These are phyloP conservation scores for Chalciporus sp. DNA, from an alignment of 1,284 basidiomycete genomes.

Conservation along the genomic window DNA sequence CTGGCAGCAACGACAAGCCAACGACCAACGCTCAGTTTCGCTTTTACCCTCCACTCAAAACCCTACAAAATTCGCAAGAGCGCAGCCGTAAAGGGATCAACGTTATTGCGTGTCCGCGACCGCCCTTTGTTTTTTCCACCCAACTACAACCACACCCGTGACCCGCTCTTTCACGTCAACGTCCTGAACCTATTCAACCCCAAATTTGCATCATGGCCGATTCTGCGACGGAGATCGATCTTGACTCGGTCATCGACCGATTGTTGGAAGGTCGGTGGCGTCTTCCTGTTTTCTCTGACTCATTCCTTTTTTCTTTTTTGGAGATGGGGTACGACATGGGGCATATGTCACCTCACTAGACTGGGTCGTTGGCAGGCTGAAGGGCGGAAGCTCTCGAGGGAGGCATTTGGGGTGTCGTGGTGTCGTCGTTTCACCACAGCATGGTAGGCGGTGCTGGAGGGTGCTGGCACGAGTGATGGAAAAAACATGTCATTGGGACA, in stretches of 20 bases:
- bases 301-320: conserved; percentile 20
- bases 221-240: conserved; percentile 85
- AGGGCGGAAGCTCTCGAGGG: neutral
- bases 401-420: conserved; percentile 11
- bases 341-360: conserved; percentile 3
- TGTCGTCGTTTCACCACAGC: conserved; percentile 5
- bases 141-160: conserved; percentile 17
- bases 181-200: conserved; percentile 12
- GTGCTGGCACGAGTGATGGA: conserved; percentile 7
- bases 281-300: conserved; percentile 29
- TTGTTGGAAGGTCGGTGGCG: conserved; percentile 87
- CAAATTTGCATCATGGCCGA: conserved; percentile 52
- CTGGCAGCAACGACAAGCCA: conserved; percentile 26
- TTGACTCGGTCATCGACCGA: conserved; percentile 97
- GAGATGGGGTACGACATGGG: conserved; percentile 6
- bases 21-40: conserved; percentile 6
- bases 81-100: conserved; percentile 23
- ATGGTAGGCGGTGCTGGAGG: conserved; percentile 19
- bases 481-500: conserved; percentile 8
- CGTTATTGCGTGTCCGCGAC: conserved; percentile 19
- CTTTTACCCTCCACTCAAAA: conserved; percentile 1
- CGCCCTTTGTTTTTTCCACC: conserved; percentile 25
- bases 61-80: conserved; percentile 25
- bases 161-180: conserved; percentile 21
- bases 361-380: neutral